A percentile compares a stretch with the other conserved stretches of the same genome.
These are phyloP conservation scores for Kondoa malvinella DNA, from an alignment of 768 basidiomycete species.

Conservation along the genomic window DNA sequence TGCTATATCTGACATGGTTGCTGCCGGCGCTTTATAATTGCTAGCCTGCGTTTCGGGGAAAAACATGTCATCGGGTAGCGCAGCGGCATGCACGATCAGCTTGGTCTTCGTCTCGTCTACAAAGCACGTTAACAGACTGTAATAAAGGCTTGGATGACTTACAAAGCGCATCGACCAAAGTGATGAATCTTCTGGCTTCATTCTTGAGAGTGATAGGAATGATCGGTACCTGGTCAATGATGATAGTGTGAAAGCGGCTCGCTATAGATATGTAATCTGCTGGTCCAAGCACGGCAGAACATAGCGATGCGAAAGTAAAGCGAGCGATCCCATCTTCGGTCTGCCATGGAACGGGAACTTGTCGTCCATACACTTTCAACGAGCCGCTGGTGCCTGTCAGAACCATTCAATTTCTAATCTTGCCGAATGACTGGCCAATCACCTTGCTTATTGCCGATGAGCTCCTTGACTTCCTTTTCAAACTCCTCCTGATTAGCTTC, in stretches of 20 bases:
- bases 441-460: conserved; percentile 17
- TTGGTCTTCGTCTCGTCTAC: conserved; percentile 24
- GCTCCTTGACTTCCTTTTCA: conserved; percentile 18
- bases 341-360: conserved; percentile 37
- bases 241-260: conserved; percentile 39
- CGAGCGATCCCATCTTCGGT: conserved; percentile 33
- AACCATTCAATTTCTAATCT: conserved; percentile 12
- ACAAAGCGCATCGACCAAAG: conserved; percentile 46
- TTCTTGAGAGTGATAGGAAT: conserved; percentile 42
- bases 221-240: conserved; percentile 40
- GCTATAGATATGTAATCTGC: conserved; percentile 47
- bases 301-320: conserved; percentile 42
- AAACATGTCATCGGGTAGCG: conserved; percentile 38
- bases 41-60: conserved; percentile 39
- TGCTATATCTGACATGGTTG: background rate
- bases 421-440: background rate
- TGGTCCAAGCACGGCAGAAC: conserved; percentile 39
- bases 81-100: conserved; percentile 34
- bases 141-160: conserved; percentile 35
- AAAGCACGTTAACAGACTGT: background rate
- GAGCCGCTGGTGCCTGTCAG: conserved; percentile 12
- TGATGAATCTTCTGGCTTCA: conserved; percentile 46
- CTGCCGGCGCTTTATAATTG: background rate
- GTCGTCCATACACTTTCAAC: conserved; percentile 40
- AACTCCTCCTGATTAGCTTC: conserved; percentile 22